A percentile compares a stretch with the other conserved stretches of the same genome.
phyloP scores from a whole-genome alignment of 768 basidiomycete genomes.

The Trametes cubensis region DNA sequence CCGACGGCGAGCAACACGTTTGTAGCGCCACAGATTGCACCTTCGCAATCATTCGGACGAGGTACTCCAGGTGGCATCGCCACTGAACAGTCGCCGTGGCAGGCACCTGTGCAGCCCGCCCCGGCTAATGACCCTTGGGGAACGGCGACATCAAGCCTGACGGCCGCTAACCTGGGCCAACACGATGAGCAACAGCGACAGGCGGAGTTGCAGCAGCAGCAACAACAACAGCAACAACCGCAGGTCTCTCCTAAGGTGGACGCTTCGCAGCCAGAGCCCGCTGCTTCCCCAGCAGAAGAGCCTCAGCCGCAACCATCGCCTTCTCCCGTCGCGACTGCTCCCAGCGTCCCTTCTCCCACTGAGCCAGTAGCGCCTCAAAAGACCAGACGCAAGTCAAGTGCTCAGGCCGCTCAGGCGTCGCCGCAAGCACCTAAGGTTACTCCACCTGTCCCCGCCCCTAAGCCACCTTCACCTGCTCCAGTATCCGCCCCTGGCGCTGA shows the following conservation, averaged over 20 bases:
- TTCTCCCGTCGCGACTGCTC: slow-evolving; percentile 16
- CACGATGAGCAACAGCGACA: slow-evolving; percentile 57
- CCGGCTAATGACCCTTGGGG: slow-evolving; percentile 51
- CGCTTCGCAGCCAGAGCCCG: slow-evolving; percentile 12
- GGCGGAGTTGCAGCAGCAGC: slow-evolving; percentile 29
- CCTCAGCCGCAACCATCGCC: slow-evolving; percentile 16
- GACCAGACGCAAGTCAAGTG: slow-evolving; percentile 20
- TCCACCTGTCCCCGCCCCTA: slow-evolving; percentile 3
- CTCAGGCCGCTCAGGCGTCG: slow-evolving; percentile 4
- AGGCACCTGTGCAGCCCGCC: slow-evolving; percentile 46
- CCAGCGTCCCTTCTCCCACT: slow-evolving; percentile 17
- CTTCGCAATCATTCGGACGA: slow-evolving; percentile 24
- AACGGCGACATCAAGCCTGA: slow-evolving; percentile 52
- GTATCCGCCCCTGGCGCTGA: slow-evolving; percentile 19
- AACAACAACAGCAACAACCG: slow-evolving; percentile 22
- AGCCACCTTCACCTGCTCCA: slow-evolving; percentile 11
- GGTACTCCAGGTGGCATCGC: slow-evolving; percentile 16
- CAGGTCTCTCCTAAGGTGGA: slow-evolving; percentile 14
- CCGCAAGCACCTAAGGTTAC: slow-evolving; percentile 12
- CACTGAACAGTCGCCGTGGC: slow-evolving; percentile 59
- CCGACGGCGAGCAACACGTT: slow-evolving; percentile 45
- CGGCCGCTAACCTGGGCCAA: slow-evolving; percentile 59
- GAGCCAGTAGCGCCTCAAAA: slow-evolving; percentile 19
- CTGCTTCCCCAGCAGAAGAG: slow-evolving; percentile 20
- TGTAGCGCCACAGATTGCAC: slow-evolving; percentile 27